Conservation (phyloP, 176 grass and related monocot genomes). For the Otatea glauca region DNA sequence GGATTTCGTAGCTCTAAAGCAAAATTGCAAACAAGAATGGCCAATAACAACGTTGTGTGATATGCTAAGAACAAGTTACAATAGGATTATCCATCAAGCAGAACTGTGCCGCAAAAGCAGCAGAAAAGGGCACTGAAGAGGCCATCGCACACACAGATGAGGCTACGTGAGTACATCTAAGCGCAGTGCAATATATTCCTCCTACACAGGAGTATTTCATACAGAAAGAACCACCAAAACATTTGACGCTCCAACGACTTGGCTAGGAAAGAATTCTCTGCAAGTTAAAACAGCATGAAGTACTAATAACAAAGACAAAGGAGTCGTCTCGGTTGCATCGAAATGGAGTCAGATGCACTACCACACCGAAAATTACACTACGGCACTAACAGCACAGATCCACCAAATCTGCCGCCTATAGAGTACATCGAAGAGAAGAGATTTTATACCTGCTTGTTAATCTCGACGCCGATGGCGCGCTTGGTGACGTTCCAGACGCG, state of each 20-base stretch:
- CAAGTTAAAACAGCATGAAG: neutral
- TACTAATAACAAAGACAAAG: neutral
- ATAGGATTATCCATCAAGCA: neutral
- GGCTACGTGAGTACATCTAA: neutral
- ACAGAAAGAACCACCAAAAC: neutral
- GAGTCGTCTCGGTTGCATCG: neutral
- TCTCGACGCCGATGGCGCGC: constrained; percentile 95
- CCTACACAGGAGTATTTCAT: neutral
- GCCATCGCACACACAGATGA: too few relatives aligned
- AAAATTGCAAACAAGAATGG: neutral
- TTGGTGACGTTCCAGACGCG: constrained; percentile 93
- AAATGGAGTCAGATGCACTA: neutral
- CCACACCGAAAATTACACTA: neutral
- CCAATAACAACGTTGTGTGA: neutral
- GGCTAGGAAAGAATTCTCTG: too few relatives aligned
- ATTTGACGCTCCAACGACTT: neutral
- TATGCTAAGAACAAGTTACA: neutral
- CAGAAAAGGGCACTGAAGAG: neutral
- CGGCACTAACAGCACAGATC: constrained; percentile 15
- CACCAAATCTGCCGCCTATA: neutral
- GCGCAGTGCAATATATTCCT: neutral
- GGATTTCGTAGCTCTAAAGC: too few relatives aligned
- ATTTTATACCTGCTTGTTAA: constrained; percentile 89
- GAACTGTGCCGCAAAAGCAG: neutral
- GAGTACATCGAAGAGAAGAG: neutral